A percentile compares a stretch with the other conserved stretches of the same genome.
phyloP scores from a whole-genome alignment of 179 eudicot genomes.

The Camellia oleifera region DNA sequence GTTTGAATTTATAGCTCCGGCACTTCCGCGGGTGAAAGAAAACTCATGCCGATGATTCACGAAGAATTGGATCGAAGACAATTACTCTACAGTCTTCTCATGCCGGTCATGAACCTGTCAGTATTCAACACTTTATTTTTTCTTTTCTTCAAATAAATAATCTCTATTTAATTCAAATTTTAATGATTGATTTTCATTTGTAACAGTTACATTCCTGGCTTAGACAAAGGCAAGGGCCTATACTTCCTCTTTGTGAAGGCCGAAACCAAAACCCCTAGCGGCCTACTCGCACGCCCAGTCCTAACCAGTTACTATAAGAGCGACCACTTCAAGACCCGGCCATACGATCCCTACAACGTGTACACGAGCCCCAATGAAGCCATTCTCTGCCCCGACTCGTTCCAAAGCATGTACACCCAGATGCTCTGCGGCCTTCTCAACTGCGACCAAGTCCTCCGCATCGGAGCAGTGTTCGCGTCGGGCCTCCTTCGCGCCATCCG shows the following conservation, averaged over 20 bases:
- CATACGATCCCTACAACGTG: conserved; percentile 26
- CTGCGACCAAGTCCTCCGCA: conserved; percentile 26
- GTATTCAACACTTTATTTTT: conserved; percentile 2
- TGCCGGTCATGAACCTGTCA: conserved; percentile 53
- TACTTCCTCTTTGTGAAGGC: conserved; percentile 30
- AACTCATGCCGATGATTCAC: conserved; percentile 46
- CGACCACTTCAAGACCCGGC: conserved; percentile 29
- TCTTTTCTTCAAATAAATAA: not conserved
- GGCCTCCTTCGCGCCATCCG: conserved; percentile 32
- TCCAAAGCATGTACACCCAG: conserved; percentile 41
- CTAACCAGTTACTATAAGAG: conserved; percentile 35
- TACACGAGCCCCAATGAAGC: conserved; percentile 40
- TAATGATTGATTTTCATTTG: not conserved
- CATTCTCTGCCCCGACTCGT: conserved; percentile 29
- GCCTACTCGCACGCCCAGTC: conserved; percentile 30
- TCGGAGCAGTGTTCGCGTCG: conserved; percentile 35
- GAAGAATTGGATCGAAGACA: conserved; percentile 46
- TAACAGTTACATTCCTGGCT: conserved; percentile 26
- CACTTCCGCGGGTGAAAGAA: conserved; percentile 52
- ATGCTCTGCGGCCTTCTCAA: conserved; percentile 35
- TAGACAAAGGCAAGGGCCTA: conserved; percentile 39
- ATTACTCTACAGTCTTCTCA: conserved; percentile 45
- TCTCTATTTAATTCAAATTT: not conserved
- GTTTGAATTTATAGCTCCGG: conserved; percentile 33
- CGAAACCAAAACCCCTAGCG: conserved; percentile 32